phyloP scores from a whole-genome alignment of 202 grass and related monocot species.

The Schoenoplectus tabernaemontani region DNA sequence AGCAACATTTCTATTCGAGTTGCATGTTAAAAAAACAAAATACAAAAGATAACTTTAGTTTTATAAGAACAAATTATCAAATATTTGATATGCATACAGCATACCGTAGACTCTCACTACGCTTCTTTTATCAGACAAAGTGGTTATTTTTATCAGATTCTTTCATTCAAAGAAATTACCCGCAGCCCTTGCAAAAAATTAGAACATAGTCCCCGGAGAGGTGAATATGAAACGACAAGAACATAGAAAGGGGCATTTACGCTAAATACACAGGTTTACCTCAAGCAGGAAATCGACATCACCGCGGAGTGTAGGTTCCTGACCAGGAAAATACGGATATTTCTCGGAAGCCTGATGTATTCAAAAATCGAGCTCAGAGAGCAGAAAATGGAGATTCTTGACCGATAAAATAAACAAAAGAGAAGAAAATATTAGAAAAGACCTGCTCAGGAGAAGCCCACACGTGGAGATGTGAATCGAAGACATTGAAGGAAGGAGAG shows the following conservation, averaged over 20 bases:
- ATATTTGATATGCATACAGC: neutral
- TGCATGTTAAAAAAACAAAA: too few relatives aligned
- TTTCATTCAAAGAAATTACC: neutral
- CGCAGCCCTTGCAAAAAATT: neutral
- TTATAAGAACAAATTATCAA: neutral
- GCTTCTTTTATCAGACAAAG: neutral
- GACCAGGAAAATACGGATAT: constrained; percentile 51
- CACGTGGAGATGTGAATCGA: constrained; percentile 85
- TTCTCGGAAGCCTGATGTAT: constrained; percentile 29
- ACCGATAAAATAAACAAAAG: neutral
- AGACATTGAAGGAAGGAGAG: constrained; percentile 37
- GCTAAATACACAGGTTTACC: constrained; percentile 21
- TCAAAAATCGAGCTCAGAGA: neutral
- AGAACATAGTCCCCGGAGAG: neutral
- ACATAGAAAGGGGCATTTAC: neutral
- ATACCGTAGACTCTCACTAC: neutral
- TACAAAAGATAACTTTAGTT: too few relatives aligned
- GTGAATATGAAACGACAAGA: neutral
- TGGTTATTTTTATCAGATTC: neutral
- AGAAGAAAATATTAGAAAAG: neutral
- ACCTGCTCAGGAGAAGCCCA: constrained; percentile 75
- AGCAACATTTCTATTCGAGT: neutral
- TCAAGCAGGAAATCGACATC: constrained; percentile 59
- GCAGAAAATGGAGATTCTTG: neutral
- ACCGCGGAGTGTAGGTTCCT: constrained; percentile 58